Evolutionary conservation across 208 protist genomes (phyloP).

Genomic region (Acanthamoeba sp.): DNA sequence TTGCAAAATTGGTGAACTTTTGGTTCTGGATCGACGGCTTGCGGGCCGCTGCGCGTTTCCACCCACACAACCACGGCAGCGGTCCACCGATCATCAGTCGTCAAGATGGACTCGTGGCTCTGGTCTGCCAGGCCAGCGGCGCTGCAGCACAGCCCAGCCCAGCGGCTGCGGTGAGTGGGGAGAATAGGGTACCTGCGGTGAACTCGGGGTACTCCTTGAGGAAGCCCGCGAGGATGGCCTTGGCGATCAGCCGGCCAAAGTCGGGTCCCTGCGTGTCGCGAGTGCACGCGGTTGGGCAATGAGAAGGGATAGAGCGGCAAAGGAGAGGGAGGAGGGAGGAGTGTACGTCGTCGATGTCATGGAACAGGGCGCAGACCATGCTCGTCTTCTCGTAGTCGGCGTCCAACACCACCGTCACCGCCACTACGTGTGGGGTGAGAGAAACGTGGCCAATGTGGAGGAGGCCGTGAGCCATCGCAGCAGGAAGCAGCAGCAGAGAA

Average conservation of each 20-base stretch:
- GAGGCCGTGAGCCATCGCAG: too few relatives aligned
- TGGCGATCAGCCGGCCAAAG: conserved; percentile 54
- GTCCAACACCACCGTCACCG: not conserved
- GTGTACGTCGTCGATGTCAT: conserved; percentile 35
- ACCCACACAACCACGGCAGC: not conserved
- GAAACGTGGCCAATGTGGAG: too few relatives aligned
- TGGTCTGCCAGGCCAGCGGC: too few relatives aligned
- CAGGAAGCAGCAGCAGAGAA: not conserved
- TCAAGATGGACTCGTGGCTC: too few relatives aligned
- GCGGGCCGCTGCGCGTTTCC: not conserved
- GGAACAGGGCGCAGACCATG: conserved; percentile 46
- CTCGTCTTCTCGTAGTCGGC: conserved; percentile 57
- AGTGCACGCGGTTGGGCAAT: too few relatives aligned
- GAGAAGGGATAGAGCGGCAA: too few relatives aligned
- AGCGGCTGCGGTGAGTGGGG: too few relatives aligned
- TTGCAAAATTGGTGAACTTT: conserved; percentile 54
- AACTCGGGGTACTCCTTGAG: conserved; percentile 54
- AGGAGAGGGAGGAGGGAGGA: not conserved
- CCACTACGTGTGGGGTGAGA: not conserved
- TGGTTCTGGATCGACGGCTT: conserved; percentile 28
- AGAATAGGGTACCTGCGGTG: not conserved
- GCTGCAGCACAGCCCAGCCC: too few relatives aligned
- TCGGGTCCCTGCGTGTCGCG: conserved; percentile 42
- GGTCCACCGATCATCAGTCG: too few relatives aligned
- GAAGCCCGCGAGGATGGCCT: conserved; percentile 39